These are phyloP conservation scores for Ambrosiella beaveri DNA, from an alignment of 2,329 filamentous ascomycete species.

Conservation along the genomic window DNA sequence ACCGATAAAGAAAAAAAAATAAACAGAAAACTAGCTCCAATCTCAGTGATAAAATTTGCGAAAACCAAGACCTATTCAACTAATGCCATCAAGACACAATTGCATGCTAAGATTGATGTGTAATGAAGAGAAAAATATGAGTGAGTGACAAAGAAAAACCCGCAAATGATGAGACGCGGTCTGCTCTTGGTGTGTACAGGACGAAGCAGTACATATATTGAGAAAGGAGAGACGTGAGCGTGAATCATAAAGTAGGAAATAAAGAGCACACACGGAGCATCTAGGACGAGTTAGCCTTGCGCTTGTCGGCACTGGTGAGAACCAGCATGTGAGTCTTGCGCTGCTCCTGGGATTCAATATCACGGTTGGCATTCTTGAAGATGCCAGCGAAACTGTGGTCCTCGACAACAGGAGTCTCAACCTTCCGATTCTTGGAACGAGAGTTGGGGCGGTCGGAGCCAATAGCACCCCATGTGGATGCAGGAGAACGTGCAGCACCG, in stretches of 20 bases:
- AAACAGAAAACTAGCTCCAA: constrained; percentile 2
- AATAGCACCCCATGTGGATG: constrained; percentile 59
- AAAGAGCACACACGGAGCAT: constrained; percentile 1
- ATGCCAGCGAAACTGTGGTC: constrained; percentile 47
- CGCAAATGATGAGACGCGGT: constrained; percentile 11
- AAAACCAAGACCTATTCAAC: neutral
- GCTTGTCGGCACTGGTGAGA: constrained; percentile 77
- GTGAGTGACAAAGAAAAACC: neutral
- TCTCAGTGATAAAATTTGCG: neutral
- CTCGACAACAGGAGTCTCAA: constrained; percentile 29
- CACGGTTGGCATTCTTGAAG: constrained; percentile 41
- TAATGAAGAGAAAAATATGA: neutral
- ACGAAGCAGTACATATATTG: constrained; percentile 9
- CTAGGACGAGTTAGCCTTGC: constrained; percentile 34
- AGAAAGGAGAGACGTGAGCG: constrained; percentile 13
- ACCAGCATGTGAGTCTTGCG: constrained; percentile 78
- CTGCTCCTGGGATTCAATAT: constrained; percentile 40
- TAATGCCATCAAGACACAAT: neutral
- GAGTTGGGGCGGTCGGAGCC: constrained; percentile 69
- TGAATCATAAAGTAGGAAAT: constrained; percentile 12
- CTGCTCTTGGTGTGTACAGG: constrained; percentile 10
- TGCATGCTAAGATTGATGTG: neutral
- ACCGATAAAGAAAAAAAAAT: neutral
- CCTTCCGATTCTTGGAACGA: constrained; percentile 38
- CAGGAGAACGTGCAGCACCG: constrained; percentile 54